Evolutionary conservation across 345 rosid genomes (phyloP).

Genomic region (Salix dunnii): DNA sequence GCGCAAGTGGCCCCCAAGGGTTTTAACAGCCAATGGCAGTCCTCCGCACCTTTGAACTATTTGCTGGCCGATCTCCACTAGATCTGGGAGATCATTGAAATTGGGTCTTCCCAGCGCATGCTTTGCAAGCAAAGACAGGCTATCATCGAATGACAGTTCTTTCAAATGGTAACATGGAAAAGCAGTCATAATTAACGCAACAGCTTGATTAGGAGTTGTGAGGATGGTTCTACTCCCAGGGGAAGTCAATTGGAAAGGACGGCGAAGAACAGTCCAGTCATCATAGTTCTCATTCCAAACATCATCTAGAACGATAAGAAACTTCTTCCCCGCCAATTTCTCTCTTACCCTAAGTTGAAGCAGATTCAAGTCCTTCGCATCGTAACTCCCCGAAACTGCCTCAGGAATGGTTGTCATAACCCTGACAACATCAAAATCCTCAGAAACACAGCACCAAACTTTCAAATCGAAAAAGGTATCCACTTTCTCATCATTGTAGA

Average conservation of each 20-base stretch:
- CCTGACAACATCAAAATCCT: conserved; percentile 31
- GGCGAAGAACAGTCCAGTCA: background rate
- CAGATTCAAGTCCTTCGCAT: background rate
- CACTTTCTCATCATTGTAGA: background rate
- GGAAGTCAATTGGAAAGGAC: background rate
- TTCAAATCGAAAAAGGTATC: background rate
- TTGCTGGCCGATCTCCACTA: background rate
- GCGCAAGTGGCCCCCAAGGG: conserved; percentile 20
- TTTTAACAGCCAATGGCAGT: conserved; percentile 22
- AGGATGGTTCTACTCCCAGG: conserved; percentile 5
- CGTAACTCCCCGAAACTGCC: background rate
- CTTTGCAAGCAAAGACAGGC: conserved; percentile 14
- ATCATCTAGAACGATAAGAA: conserved; percentile 1
- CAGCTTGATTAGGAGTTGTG: conserved; percentile 1
- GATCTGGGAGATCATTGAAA: background rate
- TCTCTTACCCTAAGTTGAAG: background rate
- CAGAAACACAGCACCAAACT: conserved; percentile 36
- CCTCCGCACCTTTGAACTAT: conserved; percentile 17
- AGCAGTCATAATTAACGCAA: background rate
- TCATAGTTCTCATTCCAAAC: conserved; percentile 8
- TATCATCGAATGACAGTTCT: conserved; percentile 10
- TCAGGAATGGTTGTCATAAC: background rate
- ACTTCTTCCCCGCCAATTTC: background rate
- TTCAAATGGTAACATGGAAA: background rate
- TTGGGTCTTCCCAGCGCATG: conserved; percentile 6